Conservation (phyloP, 2,329 filamentous ascomycete species). For the Ceratocystis lukuohia region DNA sequence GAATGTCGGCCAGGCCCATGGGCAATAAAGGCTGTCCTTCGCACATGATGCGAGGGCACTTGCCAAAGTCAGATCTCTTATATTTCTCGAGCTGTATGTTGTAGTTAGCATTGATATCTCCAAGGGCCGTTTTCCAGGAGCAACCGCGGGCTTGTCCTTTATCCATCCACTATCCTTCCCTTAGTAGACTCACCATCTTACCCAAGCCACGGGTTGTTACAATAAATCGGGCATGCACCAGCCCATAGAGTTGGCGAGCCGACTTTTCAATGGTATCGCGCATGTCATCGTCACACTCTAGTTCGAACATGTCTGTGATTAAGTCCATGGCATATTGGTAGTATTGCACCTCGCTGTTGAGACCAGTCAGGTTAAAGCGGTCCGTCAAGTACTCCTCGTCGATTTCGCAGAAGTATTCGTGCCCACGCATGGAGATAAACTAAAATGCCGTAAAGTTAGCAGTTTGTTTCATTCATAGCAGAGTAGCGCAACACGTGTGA, state of each 20-base stretch:
- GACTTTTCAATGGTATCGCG: constrained; percentile 96
- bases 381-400: constrained; percentile 98
- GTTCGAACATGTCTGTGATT: constrained; percentile 94
- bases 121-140: not conserved
- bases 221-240: constrained; percentile 93
- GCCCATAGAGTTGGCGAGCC: constrained; percentile 83
- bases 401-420: constrained; percentile 99
- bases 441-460: constrained; percentile 29
- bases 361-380: constrained; percentile 90
- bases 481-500: not conserved
- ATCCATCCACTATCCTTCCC: not conserved
- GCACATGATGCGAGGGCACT: constrained; percentile 93
- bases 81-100: constrained; percentile 82
- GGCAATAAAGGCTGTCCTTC: constrained; percentile 84
- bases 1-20: constrained; percentile 82
- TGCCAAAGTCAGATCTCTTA: constrained; percentile 95
- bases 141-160: not conserved
- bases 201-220: constrained; percentile 85
- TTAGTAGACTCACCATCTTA: constrained; percentile 64
- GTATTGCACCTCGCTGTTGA: constrained; percentile 96
- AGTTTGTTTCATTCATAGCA: not conserved
- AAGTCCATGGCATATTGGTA: constrained; percentile 98
- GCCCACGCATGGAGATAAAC: constrained; percentile 96
- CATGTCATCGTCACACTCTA: constrained; percentile 98
- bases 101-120: constrained; percentile 1